Evolutionary conservation across 306 rosid genomes (phyloP), one percentile per base, ranked within the genome.

Genomic region (Quercus gilva): DNA sequence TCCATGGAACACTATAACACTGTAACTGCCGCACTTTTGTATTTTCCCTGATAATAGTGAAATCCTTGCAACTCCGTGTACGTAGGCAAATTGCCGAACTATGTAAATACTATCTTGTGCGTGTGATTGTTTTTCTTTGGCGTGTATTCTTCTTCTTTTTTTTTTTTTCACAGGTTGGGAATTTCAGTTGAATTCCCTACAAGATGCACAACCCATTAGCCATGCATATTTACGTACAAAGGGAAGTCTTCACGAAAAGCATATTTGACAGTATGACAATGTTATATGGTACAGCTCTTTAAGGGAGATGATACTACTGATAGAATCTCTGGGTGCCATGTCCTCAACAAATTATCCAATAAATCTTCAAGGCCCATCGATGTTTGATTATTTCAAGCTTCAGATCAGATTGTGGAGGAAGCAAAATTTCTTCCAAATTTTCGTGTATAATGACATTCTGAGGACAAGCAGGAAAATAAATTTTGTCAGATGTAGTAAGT

Each of bases 371-470:
- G 0, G 58, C 49, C 37, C 18, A 59, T 73, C 17, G 86, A 76
- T 69, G 77, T 45, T 69, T 79, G 83, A 84, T 61, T 60, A 84
- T 81, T 71, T 81, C 79, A 69, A 80, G 19, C 65, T 59, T 33
- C 11, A 81, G 60, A 61, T 35, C 73, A 14, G 71, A 61, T 43
- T 73, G 20, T 29, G 80, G 67, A 64, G 84, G 88, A 17, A 73
- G 55, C 2, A n/a, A 49, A 45, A 87, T 55, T 53, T 56, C 64
- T 29, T 5, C 58, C 84, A 81, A 69, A 73, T 81, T 53, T 69
- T 81, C 86, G 21, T 84, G 78, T 58, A 87, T 76, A 80, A 82
- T 63, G 71, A 81, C 76, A 68, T 82, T 79, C 90, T 87, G 69
- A 31, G 79, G 71, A 52, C 70, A 49, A 8, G 75, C 68, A 81